Evolutionary conservation across 2,329 filamentous ascomycete genomes (phyloP).

Genomic region (Dryadomyces quercus-mongolicae): DNA sequence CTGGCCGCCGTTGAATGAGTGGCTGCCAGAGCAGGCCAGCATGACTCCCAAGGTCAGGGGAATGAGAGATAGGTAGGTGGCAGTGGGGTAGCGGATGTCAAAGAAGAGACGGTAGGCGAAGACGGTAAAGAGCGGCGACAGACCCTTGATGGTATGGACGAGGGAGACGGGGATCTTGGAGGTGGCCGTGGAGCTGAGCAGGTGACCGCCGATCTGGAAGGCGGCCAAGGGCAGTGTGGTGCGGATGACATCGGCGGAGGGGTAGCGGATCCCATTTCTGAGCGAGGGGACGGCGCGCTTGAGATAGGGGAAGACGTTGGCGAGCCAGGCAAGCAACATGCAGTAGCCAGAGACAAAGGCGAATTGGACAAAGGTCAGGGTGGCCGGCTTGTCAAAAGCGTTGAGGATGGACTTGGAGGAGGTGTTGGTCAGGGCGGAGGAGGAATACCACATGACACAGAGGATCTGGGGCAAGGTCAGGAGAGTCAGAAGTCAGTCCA

Average conservation of each 20-base stretch:
- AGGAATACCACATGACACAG: conserved; percentile 87
- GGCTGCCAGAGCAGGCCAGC: conserved; percentile 83
- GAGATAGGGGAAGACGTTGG: conserved; percentile 58
- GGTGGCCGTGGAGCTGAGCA: conserved; percentile 87
- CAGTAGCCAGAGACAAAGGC: conserved; percentile 85
- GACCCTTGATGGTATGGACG: conserved; percentile 95
- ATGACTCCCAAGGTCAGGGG: conserved; percentile 91
- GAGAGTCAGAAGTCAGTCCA: neutral
- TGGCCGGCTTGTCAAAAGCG: conserved; percentile 79
- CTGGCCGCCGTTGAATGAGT: conserved; percentile 60
- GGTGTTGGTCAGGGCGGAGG: conserved; percentile 90
- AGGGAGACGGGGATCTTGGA: conserved; percentile 91
- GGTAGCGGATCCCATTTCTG: conserved; percentile 70
- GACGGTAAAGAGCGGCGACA: conserved; percentile 92
- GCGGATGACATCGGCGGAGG: conserved; percentile 67
- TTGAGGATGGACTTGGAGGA: conserved; percentile 96
- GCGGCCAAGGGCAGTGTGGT: conserved; percentile 84
- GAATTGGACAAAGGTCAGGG: conserved; percentile 87
- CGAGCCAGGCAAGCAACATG: conserved; percentile 64
- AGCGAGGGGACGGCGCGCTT: conserved; percentile 65
- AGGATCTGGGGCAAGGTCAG: conserved; percentile 44
- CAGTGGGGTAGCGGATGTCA: conserved; percentile 72
- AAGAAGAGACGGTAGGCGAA: conserved; percentile 84
- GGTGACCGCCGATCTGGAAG: conserved; percentile 89
- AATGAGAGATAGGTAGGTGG: conserved; percentile 82